Percentiles rank a stretch among this genome's conserved stretches.
Conservation (phyloP, 2,329 filamentous ascomycete genomes). For the Fusarium coffeatum region DNA sequence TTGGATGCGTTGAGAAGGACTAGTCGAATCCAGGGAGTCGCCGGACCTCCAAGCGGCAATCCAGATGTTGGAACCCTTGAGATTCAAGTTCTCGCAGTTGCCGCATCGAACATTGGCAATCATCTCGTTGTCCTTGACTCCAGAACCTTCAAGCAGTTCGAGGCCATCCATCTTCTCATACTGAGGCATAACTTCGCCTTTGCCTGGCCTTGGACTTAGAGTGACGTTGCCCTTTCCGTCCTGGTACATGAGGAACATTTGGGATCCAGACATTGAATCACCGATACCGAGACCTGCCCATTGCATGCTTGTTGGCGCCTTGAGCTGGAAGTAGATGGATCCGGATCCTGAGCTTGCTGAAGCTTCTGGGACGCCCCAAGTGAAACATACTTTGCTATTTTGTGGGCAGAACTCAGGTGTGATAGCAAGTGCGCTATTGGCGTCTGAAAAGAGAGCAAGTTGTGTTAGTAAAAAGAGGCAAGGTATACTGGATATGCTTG, state of each 20-base stretch:
- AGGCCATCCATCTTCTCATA: constrained; percentile 59
- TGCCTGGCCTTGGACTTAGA: constrained; percentile 66
- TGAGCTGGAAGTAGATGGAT: constrained; percentile 71
- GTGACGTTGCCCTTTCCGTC: constrained; percentile 70
- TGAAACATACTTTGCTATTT: constrained; percentile 62
- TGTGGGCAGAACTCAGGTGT: constrained; percentile 56
- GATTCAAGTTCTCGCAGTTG: constrained; percentile 62
- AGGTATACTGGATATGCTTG: neutral
- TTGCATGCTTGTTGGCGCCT: constrained; percentile 62
- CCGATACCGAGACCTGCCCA: constrained; percentile 72
- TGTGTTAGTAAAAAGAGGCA: constrained; percentile 13
- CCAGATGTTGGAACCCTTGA: constrained; percentile 59
- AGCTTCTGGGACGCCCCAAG: constrained; percentile 64
- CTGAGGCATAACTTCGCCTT: constrained; percentile 60
- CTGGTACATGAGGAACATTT: constrained; percentile 73
- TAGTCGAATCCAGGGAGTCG: constrained; percentile 57
- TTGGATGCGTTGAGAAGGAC: constrained; percentile 52
- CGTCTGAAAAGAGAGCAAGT: constrained; percentile 32
- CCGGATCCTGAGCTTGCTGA: constrained; percentile 62
- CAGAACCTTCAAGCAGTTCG: constrained; percentile 68
- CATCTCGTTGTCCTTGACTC: constrained; percentile 64
- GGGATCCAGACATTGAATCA: constrained; percentile 63
- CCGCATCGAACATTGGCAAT: constrained; percentile 68
- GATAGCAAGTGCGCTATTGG: constrained; percentile 38
- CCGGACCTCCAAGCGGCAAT: constrained; percentile 67